A percentile compares a stretch with the other conserved stretches of the same genome.
Conservation (phyloP, 2,329 filamentous ascomycete species). For the Fusarium coicis region DNA sequence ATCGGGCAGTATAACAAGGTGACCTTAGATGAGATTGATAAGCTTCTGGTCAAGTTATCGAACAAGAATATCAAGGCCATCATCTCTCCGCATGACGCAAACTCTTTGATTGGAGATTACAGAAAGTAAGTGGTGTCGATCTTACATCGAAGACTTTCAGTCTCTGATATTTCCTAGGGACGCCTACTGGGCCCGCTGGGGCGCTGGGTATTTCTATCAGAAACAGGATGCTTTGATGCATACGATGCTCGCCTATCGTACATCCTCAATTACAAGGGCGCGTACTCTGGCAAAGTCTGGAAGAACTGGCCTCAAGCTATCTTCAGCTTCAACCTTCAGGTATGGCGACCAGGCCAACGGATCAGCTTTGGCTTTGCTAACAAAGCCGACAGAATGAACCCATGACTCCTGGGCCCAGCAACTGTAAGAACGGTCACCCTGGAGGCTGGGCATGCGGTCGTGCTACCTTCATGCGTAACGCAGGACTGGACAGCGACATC, state of each 20-base stretch:
- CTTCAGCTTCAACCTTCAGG: background rate
- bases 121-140: background rate
- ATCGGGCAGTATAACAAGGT: background rate
- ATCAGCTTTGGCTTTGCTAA: fast-evolving
- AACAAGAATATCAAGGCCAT: background rate
- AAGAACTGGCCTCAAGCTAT: background rate
- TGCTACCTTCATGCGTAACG: background rate
- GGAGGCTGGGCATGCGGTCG: background rate
- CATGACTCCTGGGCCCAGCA: background rate
- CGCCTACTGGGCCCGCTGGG: background rate
- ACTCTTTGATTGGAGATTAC: background rate
- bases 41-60: background rate
- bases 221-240: background rate
- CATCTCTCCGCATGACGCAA: background rate
- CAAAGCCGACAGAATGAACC: background rate
- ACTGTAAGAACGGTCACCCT: background rate
- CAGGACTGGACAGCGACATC: background rate
- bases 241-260: background rate
- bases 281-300: background rate
- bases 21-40: background rate
- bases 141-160: fast-evolving
- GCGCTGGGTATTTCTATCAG: background rate
- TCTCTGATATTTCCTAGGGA: fast-evolving
- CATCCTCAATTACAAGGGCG: background rate
- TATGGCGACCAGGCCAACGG: fast-evolving